A percentile compares a stretch with the other conserved stretches of the same genome.
Conservation (phyloP, 73 alveolate species). For the Durusdinium trenchii region DNA sequence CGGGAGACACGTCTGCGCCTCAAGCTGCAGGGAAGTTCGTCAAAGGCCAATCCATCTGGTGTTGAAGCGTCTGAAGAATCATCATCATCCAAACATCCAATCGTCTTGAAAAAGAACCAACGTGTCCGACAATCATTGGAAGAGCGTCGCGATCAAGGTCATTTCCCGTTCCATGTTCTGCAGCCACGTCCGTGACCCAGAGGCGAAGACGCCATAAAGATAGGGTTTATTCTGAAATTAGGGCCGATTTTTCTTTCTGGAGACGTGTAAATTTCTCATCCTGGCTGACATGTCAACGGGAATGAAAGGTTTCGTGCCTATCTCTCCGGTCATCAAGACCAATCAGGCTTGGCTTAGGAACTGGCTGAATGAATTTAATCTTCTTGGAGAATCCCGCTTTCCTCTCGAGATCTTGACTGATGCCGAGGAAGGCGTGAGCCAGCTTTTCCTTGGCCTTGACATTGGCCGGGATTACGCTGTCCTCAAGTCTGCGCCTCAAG, state of each 20-base stretch:
- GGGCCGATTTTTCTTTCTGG: no score
- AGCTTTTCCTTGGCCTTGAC: not conserved
- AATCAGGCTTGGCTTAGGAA: not conserved
- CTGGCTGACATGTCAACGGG: not conserved
- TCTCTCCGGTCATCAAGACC: not conserved
- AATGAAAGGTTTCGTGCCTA: not conserved
- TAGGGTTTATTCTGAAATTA: not conserved
- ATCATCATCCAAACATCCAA: not conserved
- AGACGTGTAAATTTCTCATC: not conserved
- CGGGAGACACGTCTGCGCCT: not conserved
- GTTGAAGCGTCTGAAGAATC: not conserved
- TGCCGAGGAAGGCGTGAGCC: not conserved
- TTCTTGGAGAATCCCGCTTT: not conserved
- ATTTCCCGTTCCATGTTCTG: not conserved
- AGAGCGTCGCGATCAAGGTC: not conserved
- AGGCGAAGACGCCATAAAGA: not conserved
- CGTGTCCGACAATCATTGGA: no score
- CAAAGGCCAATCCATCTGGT: not conserved
- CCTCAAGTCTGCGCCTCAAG: not conserved
- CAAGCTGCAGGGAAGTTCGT: not conserved
- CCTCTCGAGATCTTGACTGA: not conserved
- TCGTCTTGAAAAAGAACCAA: not conserved
- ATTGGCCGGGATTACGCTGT: not conserved
- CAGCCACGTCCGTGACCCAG: not conserved
- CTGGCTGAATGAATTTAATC: not conserved